phyloP scores from a whole-genome alignment of 1,139 yeast genomes.

The Lodderomyces beijingensis region DNA sequence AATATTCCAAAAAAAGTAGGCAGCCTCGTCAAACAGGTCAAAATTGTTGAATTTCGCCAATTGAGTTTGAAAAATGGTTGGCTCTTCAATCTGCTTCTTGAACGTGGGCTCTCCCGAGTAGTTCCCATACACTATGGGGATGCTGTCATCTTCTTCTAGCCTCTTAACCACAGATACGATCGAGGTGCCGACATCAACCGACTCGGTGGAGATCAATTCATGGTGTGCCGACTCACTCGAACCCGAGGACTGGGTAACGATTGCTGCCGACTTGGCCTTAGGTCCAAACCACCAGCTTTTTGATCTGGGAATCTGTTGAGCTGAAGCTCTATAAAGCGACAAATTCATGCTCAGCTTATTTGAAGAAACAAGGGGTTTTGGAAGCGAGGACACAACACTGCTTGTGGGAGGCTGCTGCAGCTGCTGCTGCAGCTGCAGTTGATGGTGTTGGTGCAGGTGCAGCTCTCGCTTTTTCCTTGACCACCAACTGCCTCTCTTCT shows the following conservation, averaged over 20 bases:
- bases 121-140: slow-evolving; percentile 10
- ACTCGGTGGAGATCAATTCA: slow-evolving; percentile 9
- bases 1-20: slow-evolving; percentile 10
- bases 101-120: slow-evolving; percentile 11
- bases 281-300: slow-evolving; percentile 2
- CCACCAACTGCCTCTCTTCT: neutral
- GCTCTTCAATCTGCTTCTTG: slow-evolving; percentile 5
- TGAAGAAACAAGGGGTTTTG: neutral
- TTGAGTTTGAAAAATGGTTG: slow-evolving; percentile 4
- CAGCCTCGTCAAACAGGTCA: slow-evolving; percentile 7
- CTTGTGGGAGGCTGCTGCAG: neutral
- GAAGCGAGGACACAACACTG: neutral
- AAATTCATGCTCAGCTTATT: neutral
- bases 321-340: neutral
- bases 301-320: slow-evolving; percentile 2
- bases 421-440: no score
- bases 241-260: neutral
- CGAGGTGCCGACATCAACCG: slow-evolving; percentile 3
- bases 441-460: no score
- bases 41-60: slow-evolving; percentile 3
- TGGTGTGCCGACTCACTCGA: slow-evolving; percentile 5
- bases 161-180: slow-evolving; percentile 2
- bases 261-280: neutral
- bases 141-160: slow-evolving; percentile 8
- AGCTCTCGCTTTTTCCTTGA: no score